A percentile compares a stretch with the other conserved stretches of the same genome.
phyloP scores from a whole-genome alignment of 208 protist genomes.

The Trichomonas gallinae region DNA sequence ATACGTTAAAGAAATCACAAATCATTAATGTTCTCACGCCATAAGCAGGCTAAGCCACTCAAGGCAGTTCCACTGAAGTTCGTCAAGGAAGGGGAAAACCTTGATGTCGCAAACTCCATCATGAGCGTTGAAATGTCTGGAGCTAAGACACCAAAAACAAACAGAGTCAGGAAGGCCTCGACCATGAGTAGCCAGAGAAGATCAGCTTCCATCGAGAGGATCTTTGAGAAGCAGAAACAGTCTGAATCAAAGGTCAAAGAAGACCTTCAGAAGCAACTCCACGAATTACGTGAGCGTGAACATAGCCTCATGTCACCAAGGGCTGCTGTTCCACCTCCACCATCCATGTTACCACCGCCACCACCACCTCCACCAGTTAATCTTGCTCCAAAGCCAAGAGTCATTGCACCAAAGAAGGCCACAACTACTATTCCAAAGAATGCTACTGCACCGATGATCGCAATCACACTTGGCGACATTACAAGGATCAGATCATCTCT shows the following conservation, averaged over 20 bases:
- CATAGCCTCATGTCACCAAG: background rate
- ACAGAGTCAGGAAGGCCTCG: background rate
- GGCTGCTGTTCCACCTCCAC: background rate
- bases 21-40: background rate
- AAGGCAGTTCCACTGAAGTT: background rate
- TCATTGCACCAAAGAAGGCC: background rate
- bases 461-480: background rate
- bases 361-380: background rate
- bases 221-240: background rate
- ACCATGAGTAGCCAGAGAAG: background rate
- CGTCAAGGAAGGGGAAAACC: background rate
- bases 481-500: background rate
- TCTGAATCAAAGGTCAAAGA: background rate
- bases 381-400: background rate
- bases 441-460: background rate
- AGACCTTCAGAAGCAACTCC: background rate
- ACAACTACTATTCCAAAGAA: background rate
- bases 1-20: background rate
- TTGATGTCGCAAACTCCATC: conserved; percentile 20
- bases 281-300: too few relatives aligned
- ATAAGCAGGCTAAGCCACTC: background rate
- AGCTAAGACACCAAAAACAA: too few relatives aligned
- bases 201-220: conserved; percentile 5
- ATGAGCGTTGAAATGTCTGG: background rate
- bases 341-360: background rate